A percentile compares a stretch with the other conserved stretches of the same genome.
Conservation (phyloP, 2,329 filamentous ascomycete species). For the Blumeria graminis region DNA sequence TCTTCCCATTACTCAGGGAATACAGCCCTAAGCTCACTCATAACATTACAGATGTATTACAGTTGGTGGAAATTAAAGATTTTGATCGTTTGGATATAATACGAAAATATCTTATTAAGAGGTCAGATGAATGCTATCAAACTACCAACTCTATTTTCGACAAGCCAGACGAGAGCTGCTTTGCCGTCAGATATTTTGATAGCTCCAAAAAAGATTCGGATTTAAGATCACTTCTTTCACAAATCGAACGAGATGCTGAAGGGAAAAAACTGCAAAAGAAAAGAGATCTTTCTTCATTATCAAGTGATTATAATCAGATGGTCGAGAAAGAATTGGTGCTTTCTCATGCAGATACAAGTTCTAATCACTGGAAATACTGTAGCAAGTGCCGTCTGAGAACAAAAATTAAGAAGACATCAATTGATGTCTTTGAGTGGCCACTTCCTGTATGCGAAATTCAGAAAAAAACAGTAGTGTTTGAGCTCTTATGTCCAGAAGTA, state of each 20-base stretch:
- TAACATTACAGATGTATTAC: slow-evolving; percentile 28
- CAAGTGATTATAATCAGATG: slow-evolving; percentile 14
- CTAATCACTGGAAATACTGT: slow-evolving; percentile 18
- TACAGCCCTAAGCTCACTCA: slow-evolving; percentile 27
- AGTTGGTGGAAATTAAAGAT: slow-evolving; percentile 22
- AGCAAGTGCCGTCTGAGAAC: slow-evolving; percentile 19
- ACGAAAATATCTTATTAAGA: slow-evolving; percentile 23
- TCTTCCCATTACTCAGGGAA: slow-evolving; percentile 23
- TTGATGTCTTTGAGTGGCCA: slow-evolving; percentile 24
- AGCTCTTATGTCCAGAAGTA: slow-evolving; percentile 21
- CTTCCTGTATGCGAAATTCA: slow-evolving; percentile 18
- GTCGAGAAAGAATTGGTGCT: slow-evolving; percentile 16
- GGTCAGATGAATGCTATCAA: slow-evolving; percentile 12
- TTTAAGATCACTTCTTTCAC: slow-evolving; percentile 7
- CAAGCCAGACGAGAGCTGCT: slow-evolving; percentile 18
- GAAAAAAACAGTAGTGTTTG: slow-evolving; percentile 24
- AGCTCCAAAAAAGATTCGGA: neutral
- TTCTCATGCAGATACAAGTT: slow-evolving; percentile 14
- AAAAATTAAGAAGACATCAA: slow-evolving; percentile 18
- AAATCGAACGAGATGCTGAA: slow-evolving; percentile 17
- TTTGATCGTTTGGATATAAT: slow-evolving; percentile 26
- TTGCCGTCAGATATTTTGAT: slow-evolving; percentile 5
- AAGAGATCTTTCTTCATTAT: slow-evolving; percentile 14
- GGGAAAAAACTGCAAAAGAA: slow-evolving; percentile 10
- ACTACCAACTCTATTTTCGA: slow-evolving; percentile 22